Evolutionary conservation across 176 grass and related monocot genomes (phyloP).

Genomic region (Bolboschoenus planiculmis): DNA sequence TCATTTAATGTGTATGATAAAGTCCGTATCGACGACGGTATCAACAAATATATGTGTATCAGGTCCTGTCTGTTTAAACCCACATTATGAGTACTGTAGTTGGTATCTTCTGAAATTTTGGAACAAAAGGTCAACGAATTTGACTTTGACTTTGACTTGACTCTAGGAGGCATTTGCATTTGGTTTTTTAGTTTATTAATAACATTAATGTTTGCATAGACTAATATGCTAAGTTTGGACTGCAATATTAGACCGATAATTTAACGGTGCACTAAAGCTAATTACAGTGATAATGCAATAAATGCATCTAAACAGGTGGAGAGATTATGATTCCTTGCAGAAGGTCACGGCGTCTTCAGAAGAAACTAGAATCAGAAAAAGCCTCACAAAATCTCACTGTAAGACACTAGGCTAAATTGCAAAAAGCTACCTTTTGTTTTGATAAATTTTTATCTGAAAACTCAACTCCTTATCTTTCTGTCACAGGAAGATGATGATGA

Average conservation of each 20-base stretch:
- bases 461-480: constrained; percentile 4
- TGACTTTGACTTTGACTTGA: background rate
- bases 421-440: background rate
- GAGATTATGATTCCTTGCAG: constrained; percentile 22
- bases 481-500: constrained; percentile 30
- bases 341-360: constrained; percentile 40
- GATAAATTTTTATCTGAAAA: background rate
- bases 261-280: background rate
- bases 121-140: background rate
- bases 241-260: background rate
- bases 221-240: background rate
- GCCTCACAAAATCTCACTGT: constrained; percentile 13
- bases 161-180: background rate
- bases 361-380: constrained; percentile 29
- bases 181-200: background rate
- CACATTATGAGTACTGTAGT: background rate
- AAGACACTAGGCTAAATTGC: constrained; percentile 17
- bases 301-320: constrained; percentile 21
- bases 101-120: background rate
- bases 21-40: too few species aligned
- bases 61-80: background rate
- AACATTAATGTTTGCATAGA: background rate
- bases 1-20: too few species aligned
- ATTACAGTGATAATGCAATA: background rate
- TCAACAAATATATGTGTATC: too few species aligned